phyloP scores from a whole-genome alignment of 2,329 filamentous ascomycete species.

The Sphaerulina vaccinii region DNA sequence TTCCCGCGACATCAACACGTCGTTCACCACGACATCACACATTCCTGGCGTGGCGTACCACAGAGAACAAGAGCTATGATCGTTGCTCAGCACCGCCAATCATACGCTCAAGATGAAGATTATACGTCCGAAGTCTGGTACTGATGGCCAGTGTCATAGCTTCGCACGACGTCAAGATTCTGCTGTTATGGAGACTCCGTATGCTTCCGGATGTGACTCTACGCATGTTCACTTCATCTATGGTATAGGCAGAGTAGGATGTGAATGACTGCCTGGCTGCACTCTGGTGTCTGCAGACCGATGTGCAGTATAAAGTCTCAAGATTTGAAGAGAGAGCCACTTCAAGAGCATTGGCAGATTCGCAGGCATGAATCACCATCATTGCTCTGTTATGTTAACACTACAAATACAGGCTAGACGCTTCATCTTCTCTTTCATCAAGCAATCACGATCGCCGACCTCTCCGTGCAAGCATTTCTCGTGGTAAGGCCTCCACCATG shows the following conservation, averaged over 20 bases:
- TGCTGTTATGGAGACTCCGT: neutral
- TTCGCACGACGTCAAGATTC: neutral
- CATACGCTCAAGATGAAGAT: neutral
- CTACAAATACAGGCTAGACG: neutral
- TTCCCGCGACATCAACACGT: neutral
- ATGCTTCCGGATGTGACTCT: neutral
- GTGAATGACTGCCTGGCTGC: neutral
- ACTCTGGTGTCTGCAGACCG: no score
- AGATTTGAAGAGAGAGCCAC: no score
- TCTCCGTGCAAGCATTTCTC: neutral
- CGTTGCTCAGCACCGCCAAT: neutral
- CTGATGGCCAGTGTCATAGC: neutral
- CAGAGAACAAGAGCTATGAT: neutral
- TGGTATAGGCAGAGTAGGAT: neutral
- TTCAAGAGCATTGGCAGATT: no score
- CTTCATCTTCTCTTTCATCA: neutral
- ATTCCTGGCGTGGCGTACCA: neutral
- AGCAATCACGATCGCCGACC: neutral
- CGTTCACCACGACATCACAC: neutral
- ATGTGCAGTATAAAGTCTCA: no score
- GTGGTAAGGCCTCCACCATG: neutral
- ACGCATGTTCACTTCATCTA: neutral
- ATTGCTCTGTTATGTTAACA: neutral
- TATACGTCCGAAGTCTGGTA: conserved; percentile 6
- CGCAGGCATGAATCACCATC: no score